Base-by-base conservation (phyloP, 352 stramenopile species). In the Phytophthora vignae region DNA sequence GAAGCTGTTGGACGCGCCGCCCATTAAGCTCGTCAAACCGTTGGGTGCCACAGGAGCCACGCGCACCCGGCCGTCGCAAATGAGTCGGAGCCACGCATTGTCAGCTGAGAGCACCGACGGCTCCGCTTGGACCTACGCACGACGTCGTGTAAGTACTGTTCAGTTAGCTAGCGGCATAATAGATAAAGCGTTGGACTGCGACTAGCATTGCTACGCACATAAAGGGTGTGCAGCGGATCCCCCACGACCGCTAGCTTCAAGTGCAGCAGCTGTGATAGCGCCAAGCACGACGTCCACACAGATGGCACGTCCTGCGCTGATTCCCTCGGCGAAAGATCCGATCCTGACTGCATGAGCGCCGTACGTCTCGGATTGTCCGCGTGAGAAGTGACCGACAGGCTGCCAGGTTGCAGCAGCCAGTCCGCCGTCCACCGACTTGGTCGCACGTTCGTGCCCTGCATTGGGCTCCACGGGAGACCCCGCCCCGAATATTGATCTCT, bases 61-160 rank as follows among this genome's bases (percentile, higher is more conserved):
- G 15, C 70, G 70, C 7, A 77, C 59, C 0, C 52, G 64, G 4
- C 69, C 68, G 59, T 85, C 74, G 21, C 78, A 85, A 60, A 82
- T 73, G 15, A 85, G 72, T 17, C 53, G 66, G 46, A 82, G 58
- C 78, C 78, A 85, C 17, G 64, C 64, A 33, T 73, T 71, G 10
- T 67, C 50, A 5, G 33, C 31, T 19, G 56, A 60, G 9, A 82
- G 40, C 10, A 82, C 61, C 4, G 64, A 76, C 29, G 64, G 55
- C 12, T 76, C 64, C 9, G 64, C 69, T 60, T 74, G 77, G 12
- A 84, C 49, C 77, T 84, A 38, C 60, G 54, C 36, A 15, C 14
- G 14, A 11, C 14, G 11, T 42, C 36, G 36, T 11, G 12, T 61
- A 22, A 61, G 29, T 27, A 36, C 19, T 14, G 25, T 10, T 15